phyloP scores from a whole-genome alignment of 305 asterid species.

The Fraxinus albicans region DNA sequence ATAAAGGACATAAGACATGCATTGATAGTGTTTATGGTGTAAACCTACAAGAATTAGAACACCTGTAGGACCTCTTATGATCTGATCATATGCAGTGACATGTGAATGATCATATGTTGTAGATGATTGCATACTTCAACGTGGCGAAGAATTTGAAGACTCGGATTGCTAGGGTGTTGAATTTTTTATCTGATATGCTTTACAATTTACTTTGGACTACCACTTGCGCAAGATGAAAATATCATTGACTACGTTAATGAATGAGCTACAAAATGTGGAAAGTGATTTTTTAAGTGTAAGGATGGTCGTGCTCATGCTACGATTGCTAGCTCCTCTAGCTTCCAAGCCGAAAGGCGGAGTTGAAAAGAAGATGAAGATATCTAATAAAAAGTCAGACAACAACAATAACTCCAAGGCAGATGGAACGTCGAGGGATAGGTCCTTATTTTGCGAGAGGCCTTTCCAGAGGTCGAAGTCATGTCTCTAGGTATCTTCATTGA shows the following conservation, averaged over 20 bases:
- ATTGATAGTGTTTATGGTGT: not conserved
- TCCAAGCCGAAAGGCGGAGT: not conserved
- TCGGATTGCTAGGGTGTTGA: not conserved
- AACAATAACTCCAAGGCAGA: not conserved
- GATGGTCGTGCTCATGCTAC: too few species aligned
- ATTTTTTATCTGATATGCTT: not conserved
- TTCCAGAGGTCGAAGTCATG: not conserved
- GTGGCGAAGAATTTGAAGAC: not conserved
- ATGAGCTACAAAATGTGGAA: not conserved
- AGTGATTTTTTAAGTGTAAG: too few species aligned
- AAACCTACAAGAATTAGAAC: not conserved
- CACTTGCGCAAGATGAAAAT: not conserved
- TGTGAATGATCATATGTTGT: not conserved
- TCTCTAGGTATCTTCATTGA: not conserved
- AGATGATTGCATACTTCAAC: not conserved
- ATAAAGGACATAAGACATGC: not conserved
- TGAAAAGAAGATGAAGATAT: not conserved
- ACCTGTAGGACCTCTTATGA: not conserved
- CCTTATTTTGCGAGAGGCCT: too few species aligned
- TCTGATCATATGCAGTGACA: not conserved
- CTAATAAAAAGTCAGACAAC: not conserved
- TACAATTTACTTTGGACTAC: not conserved
- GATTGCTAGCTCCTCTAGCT: not conserved
- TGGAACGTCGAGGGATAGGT: not conserved
- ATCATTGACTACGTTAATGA: not conserved